Evolutionary conservation across 73 alveolate genomes (phyloP).

Genomic region (Paramecium primaurelia): DNA sequence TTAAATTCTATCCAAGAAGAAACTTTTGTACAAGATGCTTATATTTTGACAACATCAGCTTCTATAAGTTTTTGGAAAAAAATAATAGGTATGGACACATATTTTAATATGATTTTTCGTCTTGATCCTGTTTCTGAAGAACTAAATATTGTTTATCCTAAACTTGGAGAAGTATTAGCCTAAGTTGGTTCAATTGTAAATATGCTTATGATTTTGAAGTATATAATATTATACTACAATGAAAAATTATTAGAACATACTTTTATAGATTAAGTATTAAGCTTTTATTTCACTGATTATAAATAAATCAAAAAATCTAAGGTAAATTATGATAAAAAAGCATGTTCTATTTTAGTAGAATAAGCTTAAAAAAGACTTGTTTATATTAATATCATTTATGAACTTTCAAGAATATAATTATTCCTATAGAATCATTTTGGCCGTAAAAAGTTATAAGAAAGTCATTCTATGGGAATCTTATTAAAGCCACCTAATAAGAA

Average conservation of each 20-base stretch:
- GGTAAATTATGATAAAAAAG: neutral
- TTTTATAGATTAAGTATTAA: neutral
- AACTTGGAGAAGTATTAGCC: constrained; percentile 31
- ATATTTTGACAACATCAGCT: neutral
- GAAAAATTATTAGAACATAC: neutral
- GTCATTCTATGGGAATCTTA: neutral
- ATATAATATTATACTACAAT: neutral
- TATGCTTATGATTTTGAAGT: neutral
- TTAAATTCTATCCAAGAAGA: neutral
- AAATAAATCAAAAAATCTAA: neutral
- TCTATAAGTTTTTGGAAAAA: neutral
- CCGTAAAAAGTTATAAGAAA: neutral
- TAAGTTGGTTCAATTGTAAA: constrained; percentile 11
- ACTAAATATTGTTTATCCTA: neutral
- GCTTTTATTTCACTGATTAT: neutral
- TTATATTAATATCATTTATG: neutral
- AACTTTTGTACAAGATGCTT: neutral
- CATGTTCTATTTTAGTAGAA: neutral
- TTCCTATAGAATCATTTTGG: neutral
- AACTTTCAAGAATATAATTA: neutral
- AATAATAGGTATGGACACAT: neutral
- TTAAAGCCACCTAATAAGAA: neutral
- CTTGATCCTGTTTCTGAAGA: neutral
- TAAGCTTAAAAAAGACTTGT: neutral
- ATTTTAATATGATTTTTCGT: neutral